Percentiles rank a stretch among this genome's conserved stretches.
Evolutionary conservation across 2,329 filamentous ascomycete species (phyloP).

Genomic region (Calcarisporium arbuscula): DNA sequence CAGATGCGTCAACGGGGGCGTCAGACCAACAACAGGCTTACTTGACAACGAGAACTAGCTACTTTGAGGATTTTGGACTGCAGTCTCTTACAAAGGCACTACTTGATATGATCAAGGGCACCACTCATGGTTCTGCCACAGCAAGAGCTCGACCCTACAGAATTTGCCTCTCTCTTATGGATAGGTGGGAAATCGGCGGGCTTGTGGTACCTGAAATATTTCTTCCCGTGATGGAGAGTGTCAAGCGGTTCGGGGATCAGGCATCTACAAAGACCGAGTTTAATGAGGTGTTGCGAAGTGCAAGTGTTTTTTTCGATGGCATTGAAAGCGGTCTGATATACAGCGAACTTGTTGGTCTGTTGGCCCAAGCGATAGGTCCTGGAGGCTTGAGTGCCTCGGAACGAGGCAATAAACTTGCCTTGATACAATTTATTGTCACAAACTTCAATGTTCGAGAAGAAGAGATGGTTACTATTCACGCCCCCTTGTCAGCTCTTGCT

Average conservation of each 20-base stretch:
- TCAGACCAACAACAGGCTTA: slow-evolving; percentile 37
- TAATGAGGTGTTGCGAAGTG: slow-evolving; percentile 82
- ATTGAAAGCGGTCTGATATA: slow-evolving; percentile 94
- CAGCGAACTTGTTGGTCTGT: slow-evolving; percentile 66
- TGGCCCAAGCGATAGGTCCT: slow-evolving; percentile 53
- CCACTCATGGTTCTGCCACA: slow-evolving; percentile 24
- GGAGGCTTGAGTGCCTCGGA: slow-evolving; percentile 37
- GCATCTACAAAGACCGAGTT: slow-evolving; percentile 65
- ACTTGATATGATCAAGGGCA: slow-evolving; percentile 62
- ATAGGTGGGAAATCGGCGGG: slow-evolving; percentile 94
- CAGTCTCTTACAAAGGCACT: slow-evolving; percentile 68
- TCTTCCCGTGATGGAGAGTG: slow-evolving; percentile 74
- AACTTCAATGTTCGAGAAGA: slow-evolving; percentile 94
- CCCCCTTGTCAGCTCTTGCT: slow-evolving; percentile 56
- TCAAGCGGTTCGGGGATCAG: slow-evolving; percentile 64
- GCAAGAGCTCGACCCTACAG: slow-evolving; percentile 82
- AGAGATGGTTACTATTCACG: slow-evolving; percentile 86
- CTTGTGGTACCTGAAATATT: slow-evolving; percentile 85
- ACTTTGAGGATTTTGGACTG: slow-evolving; percentile 78
- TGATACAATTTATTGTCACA: slow-evolving; percentile 74
- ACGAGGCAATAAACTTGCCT: slow-evolving; percentile 57
- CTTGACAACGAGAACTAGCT: slow-evolving; percentile 59
- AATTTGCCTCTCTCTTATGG: slow-evolving; percentile 93
- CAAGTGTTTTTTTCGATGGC: slow-evolving; percentile 93
- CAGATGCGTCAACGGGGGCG: slow-evolving; percentile 38